Evolutionary conservation across 1,284 basidiomycete genomes (phyloP), one percentile per base, ranked within the genome.

Genomic region (Ustilago curta): DNA sequence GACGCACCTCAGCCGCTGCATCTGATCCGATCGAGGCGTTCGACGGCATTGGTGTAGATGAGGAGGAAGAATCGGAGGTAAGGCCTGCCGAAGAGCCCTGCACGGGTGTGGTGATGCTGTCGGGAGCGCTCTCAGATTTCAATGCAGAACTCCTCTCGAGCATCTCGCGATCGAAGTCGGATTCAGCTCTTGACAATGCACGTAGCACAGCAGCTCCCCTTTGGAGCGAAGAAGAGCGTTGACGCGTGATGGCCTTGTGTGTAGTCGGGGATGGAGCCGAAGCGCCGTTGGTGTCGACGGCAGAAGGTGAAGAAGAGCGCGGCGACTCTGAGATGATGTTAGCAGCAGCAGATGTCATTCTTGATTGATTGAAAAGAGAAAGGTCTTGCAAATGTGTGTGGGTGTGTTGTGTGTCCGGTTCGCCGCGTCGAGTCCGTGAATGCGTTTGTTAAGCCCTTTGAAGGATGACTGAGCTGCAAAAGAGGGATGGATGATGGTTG

Each of bases 171-270:
- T 76, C 72, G 45, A 70, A 70, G 58, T 76, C 72, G 37, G 76
- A 73, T 35, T 74, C 78, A 16, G 82, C 79, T 23, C 82, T 65
- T 5, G 78, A 78, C 8, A 83, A 56, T 2, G 81, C 82, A 12
- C 78, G 62, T n/a, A 83, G 57, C 27, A 83, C 82, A 45, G 82
- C 82, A 11, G 76, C 77, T n/a, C 81, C 82, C 63, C 79, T 79
- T 52, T 83, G 79, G 8, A 81, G 32, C 19, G 80, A 82, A 18
- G 79, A 78, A 19, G 81, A 83, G 25, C 81, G 79, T 21, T 52
- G 58, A 18, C 77, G 70, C 16, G 58, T 75, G 16, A 58, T 23
- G 1, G 58, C 48, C 52, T 63, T 70, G 29, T 19, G 32, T 6
- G 49, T 56, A 8, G 65, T 44, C 8, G 62, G 50, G 47, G 62